Percentiles rank a stretch among this genome's conserved stretches.
Evolutionary conservation across 306 rosid species (phyloP).

Genomic region (Macrotyloma uniflorum): DNA sequence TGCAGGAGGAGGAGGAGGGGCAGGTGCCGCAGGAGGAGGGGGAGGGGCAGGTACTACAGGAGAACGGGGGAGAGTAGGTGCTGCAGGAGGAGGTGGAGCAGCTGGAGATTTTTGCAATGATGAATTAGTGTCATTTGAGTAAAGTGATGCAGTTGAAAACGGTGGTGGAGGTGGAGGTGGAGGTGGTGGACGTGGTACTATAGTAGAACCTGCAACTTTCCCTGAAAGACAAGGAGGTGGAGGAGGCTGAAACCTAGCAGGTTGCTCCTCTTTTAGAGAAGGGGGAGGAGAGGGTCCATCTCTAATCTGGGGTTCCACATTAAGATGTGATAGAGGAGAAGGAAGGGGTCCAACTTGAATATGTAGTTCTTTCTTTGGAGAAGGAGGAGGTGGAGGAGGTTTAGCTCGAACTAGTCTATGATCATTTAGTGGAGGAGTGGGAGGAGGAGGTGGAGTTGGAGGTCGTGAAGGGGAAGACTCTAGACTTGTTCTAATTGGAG

Average conservation of each 20-base stretch:
- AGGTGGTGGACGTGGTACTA: conserved; percentile 37
- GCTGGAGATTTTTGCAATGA: conserved; percentile 35
- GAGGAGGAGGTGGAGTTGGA: conserved; percentile 50
- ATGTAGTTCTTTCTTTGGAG: conserved; percentile 36
- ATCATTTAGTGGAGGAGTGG: conserved; percentile 48
- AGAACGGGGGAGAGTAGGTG: conserved; percentile 64
- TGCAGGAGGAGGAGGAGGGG: conserved; percentile 53
- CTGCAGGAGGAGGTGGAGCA: not conserved
- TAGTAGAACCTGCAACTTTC: conserved; percentile 37
- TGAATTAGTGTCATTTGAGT: conserved; percentile 38
- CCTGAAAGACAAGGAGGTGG: conserved; percentile 48
- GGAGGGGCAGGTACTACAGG: conserved; percentile 57
- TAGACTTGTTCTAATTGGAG: conserved; percentile 37
- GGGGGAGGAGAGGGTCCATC: conserved; percentile 29
- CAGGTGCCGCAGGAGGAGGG: not conserved
- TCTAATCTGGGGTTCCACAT: conserved; percentile 17
- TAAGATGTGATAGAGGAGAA: conserved; percentile 31
- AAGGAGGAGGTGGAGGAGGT: conserved; percentile 48
- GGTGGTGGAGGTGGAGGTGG: conserved; percentile 46
- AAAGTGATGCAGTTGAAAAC: not conserved
- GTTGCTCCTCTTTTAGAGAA: conserved; percentile 34
- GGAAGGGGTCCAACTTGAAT: conserved; percentile 17
- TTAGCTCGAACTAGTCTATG: conserved; percentile 31
- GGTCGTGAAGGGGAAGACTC: conserved; percentile 41
- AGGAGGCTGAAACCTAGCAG: conserved; percentile 37